Percentiles rank a stretch among this genome's conserved stretches.
These are phyloP conservation scores for Lactarius evosmus DNA, from an alignment of 768 basidiomycete genomes.

Conservation along the genomic window DNA sequence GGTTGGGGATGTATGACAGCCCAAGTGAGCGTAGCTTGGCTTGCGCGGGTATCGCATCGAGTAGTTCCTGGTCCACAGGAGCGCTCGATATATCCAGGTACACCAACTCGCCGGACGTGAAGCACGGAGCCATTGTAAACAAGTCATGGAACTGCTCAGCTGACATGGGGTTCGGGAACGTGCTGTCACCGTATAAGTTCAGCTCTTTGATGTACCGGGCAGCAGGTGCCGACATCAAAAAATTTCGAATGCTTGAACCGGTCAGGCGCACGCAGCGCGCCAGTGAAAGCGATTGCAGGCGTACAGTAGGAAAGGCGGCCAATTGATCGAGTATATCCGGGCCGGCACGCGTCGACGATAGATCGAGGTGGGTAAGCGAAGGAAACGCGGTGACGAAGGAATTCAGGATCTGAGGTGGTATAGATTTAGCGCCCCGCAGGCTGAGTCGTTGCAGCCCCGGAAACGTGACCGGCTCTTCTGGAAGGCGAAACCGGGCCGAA, in stretches of 20 bases:
- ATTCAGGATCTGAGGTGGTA: constrained; percentile 62
- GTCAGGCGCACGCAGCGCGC: constrained; percentile 84
- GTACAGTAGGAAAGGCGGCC: constrained; percentile 58
- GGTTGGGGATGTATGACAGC: constrained; percentile 75
- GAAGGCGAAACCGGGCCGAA: constrained; percentile 37
- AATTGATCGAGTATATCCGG: constrained; percentile 72
- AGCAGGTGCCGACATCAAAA: constrained; percentile 67
- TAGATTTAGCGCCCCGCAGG: constrained; percentile 76
- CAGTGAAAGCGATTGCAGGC: constrained; percentile 75
- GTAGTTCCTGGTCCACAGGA: constrained; percentile 54
- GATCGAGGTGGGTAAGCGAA: constrained; percentile 52
- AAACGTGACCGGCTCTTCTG: constrained; percentile 56
- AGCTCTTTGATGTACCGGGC: constrained; percentile 67
- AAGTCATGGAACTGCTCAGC: constrained; percentile 64
- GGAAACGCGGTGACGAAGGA: constrained; percentile 81
- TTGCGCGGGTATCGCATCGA: constrained; percentile 55
- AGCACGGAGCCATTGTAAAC: constrained; percentile 72
- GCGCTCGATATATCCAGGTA: constrained; percentile 91
- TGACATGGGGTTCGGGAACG: constrained; percentile 71
- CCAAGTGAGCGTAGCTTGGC: constrained; percentile 82
- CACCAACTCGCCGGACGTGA: constrained; percentile 66
- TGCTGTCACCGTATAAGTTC: constrained; percentile 85
- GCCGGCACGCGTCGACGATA: constrained; percentile 77
- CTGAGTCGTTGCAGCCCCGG: constrained; percentile 75
- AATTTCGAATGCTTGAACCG: constrained; percentile 68